These are phyloP conservation scores for Leishmania mexicana DNA, from an alignment of 208 protist species.

Conservation along the genomic window DNA sequence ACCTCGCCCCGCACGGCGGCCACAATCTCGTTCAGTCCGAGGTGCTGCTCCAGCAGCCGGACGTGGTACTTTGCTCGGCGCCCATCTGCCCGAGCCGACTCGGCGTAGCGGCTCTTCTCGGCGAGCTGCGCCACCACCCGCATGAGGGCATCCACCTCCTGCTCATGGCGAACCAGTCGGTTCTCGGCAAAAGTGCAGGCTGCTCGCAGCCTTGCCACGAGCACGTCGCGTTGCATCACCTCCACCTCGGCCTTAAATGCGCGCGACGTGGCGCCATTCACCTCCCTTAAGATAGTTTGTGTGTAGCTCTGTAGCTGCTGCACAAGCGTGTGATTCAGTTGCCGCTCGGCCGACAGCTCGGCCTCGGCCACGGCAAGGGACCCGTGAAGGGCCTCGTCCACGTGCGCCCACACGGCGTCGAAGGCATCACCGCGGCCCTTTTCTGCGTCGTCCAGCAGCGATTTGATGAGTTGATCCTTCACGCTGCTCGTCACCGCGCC, in stretches of 20 bases:
- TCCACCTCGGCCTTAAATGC: constrained; percentile 52
- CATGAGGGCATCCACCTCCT: constrained; percentile 70
- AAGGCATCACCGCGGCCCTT: constrained; percentile 12
- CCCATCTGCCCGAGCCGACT: constrained; percentile 41
- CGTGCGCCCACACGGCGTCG: constrained; percentile 16
- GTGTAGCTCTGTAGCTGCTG: constrained; percentile 47
- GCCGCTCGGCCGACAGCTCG: constrained; percentile 42
- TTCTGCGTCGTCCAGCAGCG: constrained; percentile 18
- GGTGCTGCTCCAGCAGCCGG: constrained; percentile 62
- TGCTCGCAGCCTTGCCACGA: constrained; percentile 54
- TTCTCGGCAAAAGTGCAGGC: constrained; percentile 49
- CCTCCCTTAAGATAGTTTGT: constrained; percentile 21
- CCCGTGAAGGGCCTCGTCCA: constrained; percentile 26
- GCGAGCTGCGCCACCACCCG: constrained; percentile 65
- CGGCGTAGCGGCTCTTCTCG: constrained; percentile 44
- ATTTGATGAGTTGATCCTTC: constrained; percentile 20
- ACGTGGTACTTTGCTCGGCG: constrained; percentile 59
- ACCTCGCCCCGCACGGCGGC: constrained; percentile 39
- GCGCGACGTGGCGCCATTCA: constrained; percentile 34
- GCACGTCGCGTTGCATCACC: constrained; percentile 41
- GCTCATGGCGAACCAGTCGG: constrained; percentile 37
- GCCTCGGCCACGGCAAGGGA: constrained; percentile 23
- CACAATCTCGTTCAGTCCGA: constrained; percentile 65
- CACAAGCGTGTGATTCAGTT: constrained; percentile 46
- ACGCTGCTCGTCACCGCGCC: constrained; percentile 11